Conservation (phyloP, 257 asterid species). For the Oldenlandia corymbosa region DNA sequence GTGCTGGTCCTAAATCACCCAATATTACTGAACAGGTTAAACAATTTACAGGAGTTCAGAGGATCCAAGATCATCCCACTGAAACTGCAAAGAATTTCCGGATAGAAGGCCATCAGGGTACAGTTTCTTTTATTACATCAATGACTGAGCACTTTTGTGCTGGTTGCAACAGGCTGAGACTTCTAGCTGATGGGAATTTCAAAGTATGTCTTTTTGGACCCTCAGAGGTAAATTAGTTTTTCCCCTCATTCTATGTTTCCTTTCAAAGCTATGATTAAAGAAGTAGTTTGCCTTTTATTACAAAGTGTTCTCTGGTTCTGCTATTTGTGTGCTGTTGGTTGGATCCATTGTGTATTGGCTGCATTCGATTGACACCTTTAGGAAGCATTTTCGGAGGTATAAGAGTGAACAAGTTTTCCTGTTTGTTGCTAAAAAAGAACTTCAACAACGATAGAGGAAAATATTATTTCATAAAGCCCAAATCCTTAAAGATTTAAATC, state of each 20-base stretch:
- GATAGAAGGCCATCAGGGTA: slow-evolving; percentile 78
- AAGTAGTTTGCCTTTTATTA: too few species aligned
- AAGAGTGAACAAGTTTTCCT: too few species aligned
- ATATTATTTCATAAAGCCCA: too few species aligned
- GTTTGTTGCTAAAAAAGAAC: not conserved
- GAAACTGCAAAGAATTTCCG: slow-evolving; percentile 95
- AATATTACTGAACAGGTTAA: slow-evolving; percentile 58
- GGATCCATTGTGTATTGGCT: not conserved
- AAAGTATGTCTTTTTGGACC: slow-evolving; percentile 99
- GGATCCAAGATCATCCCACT: slow-evolving; percentile 75
- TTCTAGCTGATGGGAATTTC: slow-evolving; percentile 92
- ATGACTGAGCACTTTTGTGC: slow-evolving; percentile 98
- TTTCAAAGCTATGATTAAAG: too few species aligned
- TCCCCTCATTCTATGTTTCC: too few species aligned
- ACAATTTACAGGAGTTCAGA: slow-evolving; percentile 57
- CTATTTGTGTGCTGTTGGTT: not conserved
- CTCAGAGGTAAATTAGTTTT: slow-evolving; percentile 60
- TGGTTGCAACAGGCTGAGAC: slow-evolving; percentile 92
- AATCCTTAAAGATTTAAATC: not conserved
- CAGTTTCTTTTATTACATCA: slow-evolving; percentile 91
- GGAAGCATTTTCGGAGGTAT: too few species aligned
- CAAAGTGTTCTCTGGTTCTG: not conserved
- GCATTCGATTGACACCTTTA: not conserved
- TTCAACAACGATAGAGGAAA: not conserved
- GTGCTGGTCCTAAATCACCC: slow-evolving; percentile 28